Evolutionary conservation across 108 stramenopile genomes (phyloP), one percentile per base, ranked within the genome.

Genomic region (Cyclostephanos invisitatus): DNA sequence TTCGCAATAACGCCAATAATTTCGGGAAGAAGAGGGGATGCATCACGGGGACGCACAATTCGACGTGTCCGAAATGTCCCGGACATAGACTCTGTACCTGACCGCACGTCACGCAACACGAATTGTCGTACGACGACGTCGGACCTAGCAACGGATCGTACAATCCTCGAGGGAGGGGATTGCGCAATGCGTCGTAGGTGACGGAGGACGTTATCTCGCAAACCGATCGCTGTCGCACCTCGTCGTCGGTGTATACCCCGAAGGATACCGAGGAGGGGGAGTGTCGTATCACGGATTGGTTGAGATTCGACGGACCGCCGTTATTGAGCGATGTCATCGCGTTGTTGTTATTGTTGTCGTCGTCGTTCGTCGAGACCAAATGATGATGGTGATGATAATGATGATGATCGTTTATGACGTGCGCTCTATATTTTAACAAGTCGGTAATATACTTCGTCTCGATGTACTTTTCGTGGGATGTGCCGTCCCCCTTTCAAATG

Each of bases 11-110:
- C 61, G 84, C 82, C 58, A 92, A 57, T 62, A 99, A 35, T 14
- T 75, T 72, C 3, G 64, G 48, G 67, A 98, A 98, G 67, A 97
- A 74, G 32, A 99, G 74, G 0, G 98, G 98, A 72, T 98, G 91
- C 64, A 98, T 98, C 7, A 98, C 83, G 8, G 97, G 97, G 0
- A 98, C 97, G 77, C 93, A 93, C 37, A 99, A 82, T 72, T 98
- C 97, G 38, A 99, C 90, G 65, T 96, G 97, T 0, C 97, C 99
- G 56, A 93, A 74, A 78, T 99, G 99, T 11, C 99, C 99, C 4
- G 98, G 96, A 67, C 99, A 99, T 22, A 83, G 53, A 14, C 72
- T 24, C 47, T 81, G 93, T 42, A 82, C 62, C 36, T 88, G 80
- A 2, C 89, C 91, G 81, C 99, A 99, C 8, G 99, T 99, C 21